Percentiles rank a stretch among this genome's conserved stretches.
phyloP scores from a whole-genome alignment of 1,139 yeast species.

The Pichia sp. region DNA sequence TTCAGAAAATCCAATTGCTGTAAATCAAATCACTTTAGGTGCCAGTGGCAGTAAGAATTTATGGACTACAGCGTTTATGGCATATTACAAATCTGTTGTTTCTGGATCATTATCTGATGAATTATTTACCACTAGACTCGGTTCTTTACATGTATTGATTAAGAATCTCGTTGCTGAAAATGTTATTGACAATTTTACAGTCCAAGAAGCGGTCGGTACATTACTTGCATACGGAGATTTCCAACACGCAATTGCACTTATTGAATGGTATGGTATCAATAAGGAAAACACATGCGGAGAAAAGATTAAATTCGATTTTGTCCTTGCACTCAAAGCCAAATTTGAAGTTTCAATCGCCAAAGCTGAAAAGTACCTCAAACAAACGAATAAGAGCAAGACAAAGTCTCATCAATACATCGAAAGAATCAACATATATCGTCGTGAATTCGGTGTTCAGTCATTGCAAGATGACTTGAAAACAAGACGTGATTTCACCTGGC shows the following conservation, averaged over 20 bases:
- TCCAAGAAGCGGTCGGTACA: slow-evolving; percentile 24
- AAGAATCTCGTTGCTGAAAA: slow-evolving; percentile 18
- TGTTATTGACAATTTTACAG: slow-evolving; percentile 19
- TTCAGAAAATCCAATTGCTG: slow-evolving; percentile 15
- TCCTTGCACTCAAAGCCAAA: slow-evolving; percentile 22
- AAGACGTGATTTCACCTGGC: slow-evolving; percentile 24
- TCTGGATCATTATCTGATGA: slow-evolving; percentile 7
- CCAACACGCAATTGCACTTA: slow-evolving; percentile 26
- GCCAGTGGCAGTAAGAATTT: slow-evolving; percentile 8
- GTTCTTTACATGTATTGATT: slow-evolving; percentile 15
- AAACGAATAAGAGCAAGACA: slow-evolving; percentile 7
- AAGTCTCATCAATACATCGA: not conserved
- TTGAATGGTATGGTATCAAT: slow-evolving; percentile 26
- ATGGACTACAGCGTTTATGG: slow-evolving; percentile 12
- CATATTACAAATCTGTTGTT: slow-evolving; percentile 16
- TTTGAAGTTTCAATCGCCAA: slow-evolving; percentile 25
- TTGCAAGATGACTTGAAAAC: slow-evolving; percentile 16
- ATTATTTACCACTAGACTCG: slow-evolving; percentile 11
- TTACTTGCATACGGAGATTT: slow-evolving; percentile 29
- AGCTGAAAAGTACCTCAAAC: slow-evolving; percentile 22
- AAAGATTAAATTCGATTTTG: slow-evolving; percentile 16
- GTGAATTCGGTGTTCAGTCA: slow-evolving; percentile 23
- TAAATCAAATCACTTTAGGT: slow-evolving; percentile 8
- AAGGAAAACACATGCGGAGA: slow-evolving; percentile 2
- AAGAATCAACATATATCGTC: slow-evolving; percentile 8